Evolutionary conservation across 306 rosid genomes (phyloP), one percentile per base, ranked within the genome.

Genomic region (Vicia sativa): DNA sequence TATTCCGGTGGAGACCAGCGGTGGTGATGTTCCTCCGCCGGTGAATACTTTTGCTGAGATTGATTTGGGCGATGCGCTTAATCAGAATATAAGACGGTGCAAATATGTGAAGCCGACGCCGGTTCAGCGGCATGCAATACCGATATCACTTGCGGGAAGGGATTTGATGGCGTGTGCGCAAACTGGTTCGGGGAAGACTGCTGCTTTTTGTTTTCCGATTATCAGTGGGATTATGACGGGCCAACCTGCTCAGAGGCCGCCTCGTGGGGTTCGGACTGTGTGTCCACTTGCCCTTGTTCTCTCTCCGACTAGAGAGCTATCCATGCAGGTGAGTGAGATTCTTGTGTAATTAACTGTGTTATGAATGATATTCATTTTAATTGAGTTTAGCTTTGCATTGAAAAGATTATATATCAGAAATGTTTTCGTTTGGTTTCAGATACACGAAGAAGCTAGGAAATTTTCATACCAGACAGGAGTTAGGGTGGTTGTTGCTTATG

Each of bases 101-200:
- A 90, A 90, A 65, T 90, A 90, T 74, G 95, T 87, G 54, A 85
- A 76, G 77, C 96, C 96, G 26, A 90, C 96, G 2, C 96, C 96
- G 4, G 95, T 87, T 52, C 96, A 90, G 84, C 87, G 96, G 77
- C 84, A 90, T 67, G 84, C 95, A 42, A 90, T 90, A 53, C 96
- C 96, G 0, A 90, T 90, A 38, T 87, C 96, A n/a, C 89, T 90
- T 67, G 84, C 7, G 0, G 96, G 95, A 12, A 70, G 96, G 69
- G 96, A 90, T 74, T 75, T 90, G 84, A 90, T 90, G 96, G 96
- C 96, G 15, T 90, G 96, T 71, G 96, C 96, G 1, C 96, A 90
- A 80, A 90, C 96, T 19, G 96, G 96, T 71, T 90, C 96, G 4
- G 96, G 96, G 23, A 90, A 90, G 78, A 90, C 96, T 0, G 96